Conservation (phyloP, 148 eudicot genomes). For the Tetragonia tetragonoides region DNA sequence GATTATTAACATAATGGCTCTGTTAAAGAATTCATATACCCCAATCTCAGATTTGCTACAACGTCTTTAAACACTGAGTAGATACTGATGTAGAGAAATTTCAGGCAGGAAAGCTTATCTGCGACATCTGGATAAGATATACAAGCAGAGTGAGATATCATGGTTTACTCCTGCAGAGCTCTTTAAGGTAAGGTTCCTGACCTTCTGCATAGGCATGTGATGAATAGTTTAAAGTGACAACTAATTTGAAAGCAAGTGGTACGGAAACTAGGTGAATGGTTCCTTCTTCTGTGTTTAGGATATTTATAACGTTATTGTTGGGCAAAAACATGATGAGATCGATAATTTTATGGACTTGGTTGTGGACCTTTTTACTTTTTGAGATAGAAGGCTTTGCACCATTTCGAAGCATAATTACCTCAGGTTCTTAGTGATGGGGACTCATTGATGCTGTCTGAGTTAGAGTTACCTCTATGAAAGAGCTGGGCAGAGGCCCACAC, state of each 20-base stretch:
- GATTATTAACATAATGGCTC: background rate
- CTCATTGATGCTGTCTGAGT: too few species aligned
- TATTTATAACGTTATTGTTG: background rate
- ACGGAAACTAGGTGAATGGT: background rate
- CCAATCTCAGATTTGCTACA: background rate
- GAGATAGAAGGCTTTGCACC: background rate
- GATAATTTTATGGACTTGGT: background rate
- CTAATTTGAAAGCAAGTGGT: background rate
- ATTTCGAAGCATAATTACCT: background rate
- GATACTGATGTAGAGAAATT: conserved; percentile 22
- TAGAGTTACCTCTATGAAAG: too few species aligned
- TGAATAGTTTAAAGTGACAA: background rate
- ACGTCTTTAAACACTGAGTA: background rate
- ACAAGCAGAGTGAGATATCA: conserved; percentile 83
- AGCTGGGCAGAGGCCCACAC: too few species aligned
- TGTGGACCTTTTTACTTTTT: too few species aligned
- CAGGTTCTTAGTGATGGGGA: too few species aligned
- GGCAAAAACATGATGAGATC: background rate
- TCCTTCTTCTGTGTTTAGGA: background rate
- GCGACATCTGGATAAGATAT: conserved; percentile 62
- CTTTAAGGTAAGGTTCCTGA: conserved; percentile 60
- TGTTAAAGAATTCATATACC: background rate
- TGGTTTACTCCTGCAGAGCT: conserved; percentile 99
- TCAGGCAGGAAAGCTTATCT: conserved; percentile 89
- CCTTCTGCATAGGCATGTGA: background rate